Evolutionary conservation across 2,329 filamentous ascomycete genomes (phyloP).

Genomic region (Aspergillus versicolor): DNA sequence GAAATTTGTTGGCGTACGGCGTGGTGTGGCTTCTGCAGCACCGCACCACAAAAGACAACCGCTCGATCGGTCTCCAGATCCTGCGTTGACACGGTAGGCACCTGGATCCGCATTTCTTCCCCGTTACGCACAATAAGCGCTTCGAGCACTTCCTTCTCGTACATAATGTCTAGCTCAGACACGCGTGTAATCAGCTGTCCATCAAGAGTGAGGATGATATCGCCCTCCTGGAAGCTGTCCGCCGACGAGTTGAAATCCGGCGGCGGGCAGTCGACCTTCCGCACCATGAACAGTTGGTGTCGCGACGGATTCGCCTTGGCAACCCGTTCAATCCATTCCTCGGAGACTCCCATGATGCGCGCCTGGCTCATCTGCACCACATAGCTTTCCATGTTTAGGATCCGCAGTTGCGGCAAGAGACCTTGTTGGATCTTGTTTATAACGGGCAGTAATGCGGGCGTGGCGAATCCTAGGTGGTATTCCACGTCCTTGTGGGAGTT

Average conservation of each 20-base stretch:
- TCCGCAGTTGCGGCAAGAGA: slow-evolving; percentile 75
- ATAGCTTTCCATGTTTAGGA: slow-evolving; percentile 91
- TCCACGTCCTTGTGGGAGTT: slow-evolving; percentile 86
- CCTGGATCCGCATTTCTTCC: slow-evolving; percentile 70
- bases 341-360: slow-evolving; percentile 92
- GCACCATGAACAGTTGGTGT: slow-evolving; percentile 97
- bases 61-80: slow-evolving; percentile 91
- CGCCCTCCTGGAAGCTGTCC: slow-evolving; percentile 78
- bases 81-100: slow-evolving; percentile 83
- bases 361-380: slow-evolving; percentile 96
- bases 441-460: slow-evolving; percentile 85
- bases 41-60: slow-evolving; percentile 91
- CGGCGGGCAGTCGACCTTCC: slow-evolving; percentile 73
- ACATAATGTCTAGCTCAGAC: slow-evolving; percentile 94
- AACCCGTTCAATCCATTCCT: slow-evolving; percentile 92
- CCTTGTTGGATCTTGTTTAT: slow-evolving; percentile 80
- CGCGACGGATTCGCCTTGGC: slow-evolving; percentile 84
- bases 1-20: slow-evolving; percentile 96
- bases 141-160: slow-evolving; percentile 78
- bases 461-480: slow-evolving; percentile 90
- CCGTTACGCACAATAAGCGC: slow-evolving; percentile 85
- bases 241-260: slow-evolving; percentile 43
- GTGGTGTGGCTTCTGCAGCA: slow-evolving; percentile 90
- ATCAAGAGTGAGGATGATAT: slow-evolving; percentile 89
- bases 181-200: slow-evolving; percentile 90